Evolutionary conservation across 2,329 filamentous ascomycete genomes (phyloP).

Genomic region (Geosmithia flava): DNA sequence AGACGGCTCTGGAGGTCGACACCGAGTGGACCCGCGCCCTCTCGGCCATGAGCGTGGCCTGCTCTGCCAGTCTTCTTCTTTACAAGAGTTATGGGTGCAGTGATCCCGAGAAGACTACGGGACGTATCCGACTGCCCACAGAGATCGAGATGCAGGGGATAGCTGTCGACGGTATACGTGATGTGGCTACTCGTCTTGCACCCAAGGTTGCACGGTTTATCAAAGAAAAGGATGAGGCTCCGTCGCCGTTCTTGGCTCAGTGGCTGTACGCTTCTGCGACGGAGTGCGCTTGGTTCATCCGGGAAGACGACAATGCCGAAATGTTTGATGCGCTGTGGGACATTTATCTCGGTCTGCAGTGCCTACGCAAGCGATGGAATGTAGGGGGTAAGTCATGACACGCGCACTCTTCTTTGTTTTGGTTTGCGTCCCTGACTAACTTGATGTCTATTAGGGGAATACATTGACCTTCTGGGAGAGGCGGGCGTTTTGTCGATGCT

Average conservation of each 20-base stretch:
- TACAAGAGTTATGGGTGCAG: slow-evolving; percentile 9
- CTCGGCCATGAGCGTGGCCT: slow-evolving; percentile 2
- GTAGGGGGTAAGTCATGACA: slow-evolving; percentile 1
- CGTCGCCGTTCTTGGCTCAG: slow-evolving; percentile 4
- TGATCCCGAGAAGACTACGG: slow-evolving; percentile 1
- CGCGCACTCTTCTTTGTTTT: not conserved
- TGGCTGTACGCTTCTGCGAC: slow-evolving; percentile 8
- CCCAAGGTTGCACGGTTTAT: not conserved
- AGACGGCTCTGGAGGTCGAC: slow-evolving; percentile 1
- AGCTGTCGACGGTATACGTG: slow-evolving; percentile 3
- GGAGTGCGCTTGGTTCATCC: slow-evolving; percentile 9
- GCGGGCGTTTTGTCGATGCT: slow-evolving; percentile 1
- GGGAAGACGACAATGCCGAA: slow-evolving; percentile 6
- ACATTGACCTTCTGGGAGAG: not conserved
- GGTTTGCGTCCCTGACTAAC: not conserved
- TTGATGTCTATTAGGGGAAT: not conserved
- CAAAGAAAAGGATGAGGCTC: not conserved
- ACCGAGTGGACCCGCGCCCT: not conserved
- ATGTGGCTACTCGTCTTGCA: not conserved
- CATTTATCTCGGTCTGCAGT: slow-evolving; percentile 2
- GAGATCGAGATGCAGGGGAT: slow-evolving; percentile 8
- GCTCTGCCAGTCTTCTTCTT: slow-evolving; percentile 6
- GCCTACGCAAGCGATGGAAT: not conserved
- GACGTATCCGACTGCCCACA: slow-evolving; percentile 2
- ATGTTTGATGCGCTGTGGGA: slow-evolving; percentile 5